Evolutionary conservation across 805 yeast genomes (phyloP).

Genomic region (Barnettozyma wickerhamii): DNA sequence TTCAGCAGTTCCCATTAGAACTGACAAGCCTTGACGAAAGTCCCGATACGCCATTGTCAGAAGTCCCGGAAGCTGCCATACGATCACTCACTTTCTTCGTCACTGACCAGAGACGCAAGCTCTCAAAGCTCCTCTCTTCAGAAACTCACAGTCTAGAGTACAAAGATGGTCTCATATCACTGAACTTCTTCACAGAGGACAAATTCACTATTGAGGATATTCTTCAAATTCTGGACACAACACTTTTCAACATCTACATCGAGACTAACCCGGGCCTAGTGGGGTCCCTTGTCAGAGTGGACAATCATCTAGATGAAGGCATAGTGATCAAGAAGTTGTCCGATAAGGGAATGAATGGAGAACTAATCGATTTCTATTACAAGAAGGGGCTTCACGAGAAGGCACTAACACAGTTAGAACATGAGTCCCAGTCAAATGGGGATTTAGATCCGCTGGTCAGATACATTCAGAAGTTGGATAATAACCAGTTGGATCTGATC

Average conservation of each 20-base stretch:
- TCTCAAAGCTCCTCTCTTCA: conserved; percentile 26
- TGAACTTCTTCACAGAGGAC: conserved; percentile 16
- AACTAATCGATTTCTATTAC: conserved; percentile 72
- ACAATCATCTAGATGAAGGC: conserved; percentile 66
- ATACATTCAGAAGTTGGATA: conserved; percentile 53
- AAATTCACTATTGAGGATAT: conserved; percentile 32
- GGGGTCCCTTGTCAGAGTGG: conserved; percentile 76
- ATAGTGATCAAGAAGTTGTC: conserved; percentile 54
- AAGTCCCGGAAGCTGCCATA: conserved; percentile 5
- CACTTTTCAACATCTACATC: conserved; percentile 71
- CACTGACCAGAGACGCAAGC: conserved; percentile 46
- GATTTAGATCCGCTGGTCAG: conserved; percentile 30
- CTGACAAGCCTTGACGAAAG: conserved; percentile 19
- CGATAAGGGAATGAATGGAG: conserved; percentile 48
- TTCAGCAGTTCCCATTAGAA: conserved; percentile 40
- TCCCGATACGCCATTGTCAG: not conserved
- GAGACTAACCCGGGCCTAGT: conserved; percentile 65
- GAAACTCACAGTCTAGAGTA: conserved; percentile 10
- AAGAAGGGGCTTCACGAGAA: conserved; percentile 57
- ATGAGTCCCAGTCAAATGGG: conserved; percentile 20
- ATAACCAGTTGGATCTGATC: conserved; percentile 46
- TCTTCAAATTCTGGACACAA: conserved; percentile 59
- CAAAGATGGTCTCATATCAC: conserved; percentile 11
- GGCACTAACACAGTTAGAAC: conserved; percentile 59
- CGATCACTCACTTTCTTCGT: conserved; percentile 34